These are phyloP conservation scores for Filosporella fistucella DNA, from an alignment of 495 filamentous ascomycete species.

Conservation along the genomic window DNA sequence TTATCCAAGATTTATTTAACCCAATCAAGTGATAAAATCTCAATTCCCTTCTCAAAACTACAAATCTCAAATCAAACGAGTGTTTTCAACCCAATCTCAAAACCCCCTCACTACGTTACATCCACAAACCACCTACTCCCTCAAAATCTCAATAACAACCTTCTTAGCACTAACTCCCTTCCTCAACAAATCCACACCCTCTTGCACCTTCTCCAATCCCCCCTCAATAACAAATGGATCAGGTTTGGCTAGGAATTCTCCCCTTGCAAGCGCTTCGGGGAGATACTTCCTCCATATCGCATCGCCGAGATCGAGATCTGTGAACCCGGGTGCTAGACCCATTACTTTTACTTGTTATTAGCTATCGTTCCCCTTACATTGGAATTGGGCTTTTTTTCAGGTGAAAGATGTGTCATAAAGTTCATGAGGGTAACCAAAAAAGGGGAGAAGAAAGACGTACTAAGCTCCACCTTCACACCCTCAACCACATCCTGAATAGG, in stretches of 20 bases:
- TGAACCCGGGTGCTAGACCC: constrained; percentile 8
- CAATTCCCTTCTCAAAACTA: not conserved
- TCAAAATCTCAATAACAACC: constrained; percentile 25
- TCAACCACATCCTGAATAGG: not conserved
- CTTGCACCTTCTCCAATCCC: constrained; percentile 33
- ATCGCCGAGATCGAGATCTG: constrained; percentile 12
- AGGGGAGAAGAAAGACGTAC: not conserved
- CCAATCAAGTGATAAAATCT: too few species aligned
- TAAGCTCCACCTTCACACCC: not conserved
- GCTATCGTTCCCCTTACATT: not conserved
- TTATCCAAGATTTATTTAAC: too few species aligned
- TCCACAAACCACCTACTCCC: too few species aligned
- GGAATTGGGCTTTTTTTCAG: too few species aligned
- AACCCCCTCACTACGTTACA: too few species aligned
- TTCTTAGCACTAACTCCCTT: constrained; percentile 35
- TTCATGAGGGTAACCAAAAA: too few species aligned
- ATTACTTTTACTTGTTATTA: constrained; percentile 3
- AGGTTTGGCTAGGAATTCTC: constrained; percentile 24
- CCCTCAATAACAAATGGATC: constrained; percentile 30
- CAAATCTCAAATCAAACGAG: too few species aligned
- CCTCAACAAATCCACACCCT: constrained; percentile 27
- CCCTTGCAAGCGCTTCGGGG: constrained; percentile 10
- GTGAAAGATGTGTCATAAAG: too few species aligned
- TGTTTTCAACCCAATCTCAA: too few species aligned
- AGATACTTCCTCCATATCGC: constrained; percentile 18